Conservation (phyloP, 257 asterid genomes). For the Lantana camara region DNA sequence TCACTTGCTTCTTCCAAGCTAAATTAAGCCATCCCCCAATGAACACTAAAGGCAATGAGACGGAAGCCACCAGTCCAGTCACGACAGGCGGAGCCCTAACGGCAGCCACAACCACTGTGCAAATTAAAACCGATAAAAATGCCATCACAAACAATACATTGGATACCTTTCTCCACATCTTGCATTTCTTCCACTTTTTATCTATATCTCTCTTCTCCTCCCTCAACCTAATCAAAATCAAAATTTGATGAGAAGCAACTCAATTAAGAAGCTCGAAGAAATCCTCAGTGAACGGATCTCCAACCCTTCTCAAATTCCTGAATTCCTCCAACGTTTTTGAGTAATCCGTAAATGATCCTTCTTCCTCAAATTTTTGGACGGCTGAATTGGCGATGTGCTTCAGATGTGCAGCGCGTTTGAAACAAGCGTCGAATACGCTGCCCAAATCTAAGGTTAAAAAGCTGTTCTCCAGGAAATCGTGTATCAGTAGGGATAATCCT, state of each 20-base stretch:
- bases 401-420: too few relatives aligned
- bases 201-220: background rate
- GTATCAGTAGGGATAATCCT: too few relatives aligned
- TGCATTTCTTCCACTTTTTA: background rate
- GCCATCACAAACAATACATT: background rate
- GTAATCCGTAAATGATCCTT: too few relatives aligned
- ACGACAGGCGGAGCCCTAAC: background rate
- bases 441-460: too few relatives aligned
- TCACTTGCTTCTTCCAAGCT: background rate
- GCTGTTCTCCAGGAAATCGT: too few relatives aligned
- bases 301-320: background rate
- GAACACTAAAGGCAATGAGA: background rate
- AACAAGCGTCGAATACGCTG: too few relatives aligned
- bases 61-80: background rate
- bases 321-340: background rate
- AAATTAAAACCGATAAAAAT: too few relatives aligned
- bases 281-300: background rate
- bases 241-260: background rate
- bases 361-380: too few relatives aligned
- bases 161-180: background rate
- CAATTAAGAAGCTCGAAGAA: background rate
- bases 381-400: too few relatives aligned
- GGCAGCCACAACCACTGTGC: background rate
- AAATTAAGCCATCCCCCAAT: background rate
- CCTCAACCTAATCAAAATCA: background rate